A percentile compares a stretch with the other conserved stretches of the same genome.
phyloP scores from a whole-genome alignment of 2,329 filamentous ascomycete genomes.

The Hortaea sp. region DNA sequence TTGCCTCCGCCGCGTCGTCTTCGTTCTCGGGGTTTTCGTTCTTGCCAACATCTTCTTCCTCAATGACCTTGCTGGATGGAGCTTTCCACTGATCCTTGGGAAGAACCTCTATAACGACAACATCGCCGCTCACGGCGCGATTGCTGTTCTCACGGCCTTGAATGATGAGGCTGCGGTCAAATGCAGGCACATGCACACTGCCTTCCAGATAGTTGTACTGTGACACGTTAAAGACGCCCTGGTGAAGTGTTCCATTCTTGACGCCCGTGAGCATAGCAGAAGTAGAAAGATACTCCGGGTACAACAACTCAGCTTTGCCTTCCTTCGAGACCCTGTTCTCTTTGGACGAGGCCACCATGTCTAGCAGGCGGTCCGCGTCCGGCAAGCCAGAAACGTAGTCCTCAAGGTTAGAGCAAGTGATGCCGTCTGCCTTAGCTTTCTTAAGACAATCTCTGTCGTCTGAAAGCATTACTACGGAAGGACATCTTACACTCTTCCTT shows the following conservation, averaged over 20 bases:
- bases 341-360: conserved; percentile 81
- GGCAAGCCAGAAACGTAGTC: conserved; percentile 80
- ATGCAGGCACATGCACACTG: conserved; percentile 78
- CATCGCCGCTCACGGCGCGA: conserved; percentile 79
- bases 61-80: conserved; percentile 88
- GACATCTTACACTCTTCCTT: conserved; percentile 45
- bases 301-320: conserved; percentile 62
- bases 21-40: conserved; percentile 90
- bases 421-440: conserved; percentile 66
- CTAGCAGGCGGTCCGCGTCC: conserved; percentile 73
- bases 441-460: conserved; percentile 81
- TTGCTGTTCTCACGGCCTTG: conserved; percentile 95
- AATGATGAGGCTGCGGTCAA: conserved; percentile 78
- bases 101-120: conserved; percentile 85
- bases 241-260: conserved; percentile 79
- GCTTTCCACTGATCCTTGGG: conserved; percentile 96
- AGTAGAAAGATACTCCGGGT: conserved; percentile 78
- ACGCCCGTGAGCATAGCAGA: conserved; percentile 93
- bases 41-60: conserved; percentile 82
- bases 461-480: conserved; percentile 82
- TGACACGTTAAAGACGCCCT: conserved; percentile 91
- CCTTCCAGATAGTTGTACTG: conserved; percentile 97
- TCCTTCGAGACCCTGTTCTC: conserved; percentile 56
- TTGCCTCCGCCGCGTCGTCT: conserved; percentile 58
- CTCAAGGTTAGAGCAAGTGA: conserved; percentile 54